Evolutionary conservation across 257 asterid species (phyloP), one percentile per base, ranked within the genome.

Genomic region (Nicotiana obtusifolia): DNA sequence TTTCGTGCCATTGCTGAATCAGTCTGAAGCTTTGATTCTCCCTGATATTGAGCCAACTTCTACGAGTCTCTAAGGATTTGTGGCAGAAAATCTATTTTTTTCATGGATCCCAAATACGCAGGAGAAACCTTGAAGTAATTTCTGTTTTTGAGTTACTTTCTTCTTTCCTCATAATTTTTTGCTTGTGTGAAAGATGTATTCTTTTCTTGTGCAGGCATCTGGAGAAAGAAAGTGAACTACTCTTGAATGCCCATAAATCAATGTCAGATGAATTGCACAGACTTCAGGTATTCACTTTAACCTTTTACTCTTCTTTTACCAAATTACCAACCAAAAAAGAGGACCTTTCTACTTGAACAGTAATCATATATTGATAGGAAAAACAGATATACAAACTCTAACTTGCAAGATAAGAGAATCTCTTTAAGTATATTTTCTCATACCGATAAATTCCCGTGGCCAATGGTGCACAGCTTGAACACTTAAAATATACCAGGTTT

Each of bases 231-330:
- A 80, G 82, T 44, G 93, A 91, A 84, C 90, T 95, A 85, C 90
- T 93, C 53, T 85, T 80, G 81, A 94, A 91, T 44, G 92, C 91
- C 16, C 85, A 92, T 77, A 86, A 85, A 80, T 89, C 97, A 0
- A 90, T 94, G 94, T 89, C 97, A 10, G 86, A 91, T 83, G 97
- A 94, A 85, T 83, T 95, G 88, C 98, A 91, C 54, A 88, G 78
- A 35, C 98, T 94, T 83, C 93, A 91, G 94, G 98, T 95, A 71
- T 41, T 41, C 33, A 13, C 33, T 81, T 75, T 66, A 49, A 52
- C 57, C 49, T 41, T 13, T 26, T 73, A 4, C 41, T 57, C 2
- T 5, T 26, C 16, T 14, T 64, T 64, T 64, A 24, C 16, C 5
- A 49, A 49, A 10, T 49, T 49, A 1, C 44, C 44, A 37, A 37